Evolutionary conservation across 139 green algal species (phyloP), one percentile per base, ranked within the genome.

Genomic region (Pycnococcus provasolii): DNA sequence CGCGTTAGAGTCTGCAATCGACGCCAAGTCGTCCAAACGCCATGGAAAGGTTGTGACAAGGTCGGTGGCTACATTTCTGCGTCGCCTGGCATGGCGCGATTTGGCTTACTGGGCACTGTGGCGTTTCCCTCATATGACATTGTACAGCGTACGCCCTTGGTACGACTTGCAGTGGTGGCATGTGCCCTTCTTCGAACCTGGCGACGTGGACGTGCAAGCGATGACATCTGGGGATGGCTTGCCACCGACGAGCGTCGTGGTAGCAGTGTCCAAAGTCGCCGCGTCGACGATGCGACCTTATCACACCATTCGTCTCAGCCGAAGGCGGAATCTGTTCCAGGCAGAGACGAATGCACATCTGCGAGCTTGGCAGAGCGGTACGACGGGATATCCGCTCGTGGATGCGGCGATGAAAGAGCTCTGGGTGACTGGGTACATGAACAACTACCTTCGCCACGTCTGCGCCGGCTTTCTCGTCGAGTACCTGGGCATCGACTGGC

Each of bases 21-120:
- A 26, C 26, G 26, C 26, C 26, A 26, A 26, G 26, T 26, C 26
- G 26, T 26, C 26, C 26, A 26, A 26, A 26, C 26, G 26, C 26
- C 26, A 26, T 26, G 26, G 26, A 26, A 26, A 26, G 26, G 26
- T 26, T 26, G 26, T 26, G 45, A 37, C n/a, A 44, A 4, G 61
- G 7, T 68, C 61, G 3, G 61, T 44, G 15, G 26, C 7, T 9
- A 11, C 42, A 11, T 58, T 55, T 15, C 61, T 68, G 65, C 67
- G 82, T 26, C 80, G 84, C 5, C 67, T 88, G 39, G 62, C 81
- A 3, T 90, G 82, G 82, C 64, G 84, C 0, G 84, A 90, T 59
- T 73, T 90, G 42, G 79, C 82, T 2, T 87, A 88, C 77, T 90
- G 84, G 84, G 77, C 84, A 77, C 78, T 90, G 60, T 64, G 58